Evolutionary conservation across 768 basidiomycete genomes (phyloP).

Genomic region (Xerocomus potaroensis): DNA sequence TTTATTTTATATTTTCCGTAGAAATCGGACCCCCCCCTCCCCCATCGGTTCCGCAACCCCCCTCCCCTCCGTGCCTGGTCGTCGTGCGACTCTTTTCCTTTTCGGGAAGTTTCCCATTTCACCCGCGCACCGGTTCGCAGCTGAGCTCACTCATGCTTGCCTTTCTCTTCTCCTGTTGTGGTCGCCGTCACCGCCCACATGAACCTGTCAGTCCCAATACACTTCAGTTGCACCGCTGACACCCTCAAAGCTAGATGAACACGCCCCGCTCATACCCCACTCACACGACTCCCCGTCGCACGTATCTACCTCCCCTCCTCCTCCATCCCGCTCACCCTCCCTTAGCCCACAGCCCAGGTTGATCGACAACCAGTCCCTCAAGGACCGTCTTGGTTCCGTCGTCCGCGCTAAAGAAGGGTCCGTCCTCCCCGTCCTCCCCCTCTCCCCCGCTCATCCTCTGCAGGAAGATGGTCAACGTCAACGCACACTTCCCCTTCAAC

Average conservation of each 20-base stretch:
- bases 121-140: neutral
- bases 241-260: conserved; percentile 16
- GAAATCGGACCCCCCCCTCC: conserved; percentile 27
- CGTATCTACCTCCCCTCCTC: conserved; percentile 4
- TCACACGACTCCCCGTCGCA: conserved; percentile 24
- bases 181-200: conserved; percentile 20
- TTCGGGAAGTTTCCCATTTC: neutral
- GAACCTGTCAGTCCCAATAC: conserved; percentile 11
- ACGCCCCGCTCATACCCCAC: conserved; percentile 28
- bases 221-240: neutral
- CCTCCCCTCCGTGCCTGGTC: conserved; percentile 31
- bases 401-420: conserved; percentile 62
- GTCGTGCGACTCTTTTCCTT: conserved; percentile 17
- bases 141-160: conserved; percentile 22
- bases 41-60: too few relatives aligned
- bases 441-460: neutral
- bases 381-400: conserved; percentile 49
- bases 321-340: neutral
- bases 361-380: conserved; percentile 48
- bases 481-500: conserved; percentile 57
- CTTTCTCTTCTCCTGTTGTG: conserved; percentile 28
- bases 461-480: conserved; percentile 72
- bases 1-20: conserved; percentile 17
- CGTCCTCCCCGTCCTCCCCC: conserved; percentile 15
- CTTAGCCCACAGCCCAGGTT: conserved; percentile 28